Evolutionary conservation across 805 yeast genomes (phyloP).

Genomic region (Candida tallmaniae): DNA sequence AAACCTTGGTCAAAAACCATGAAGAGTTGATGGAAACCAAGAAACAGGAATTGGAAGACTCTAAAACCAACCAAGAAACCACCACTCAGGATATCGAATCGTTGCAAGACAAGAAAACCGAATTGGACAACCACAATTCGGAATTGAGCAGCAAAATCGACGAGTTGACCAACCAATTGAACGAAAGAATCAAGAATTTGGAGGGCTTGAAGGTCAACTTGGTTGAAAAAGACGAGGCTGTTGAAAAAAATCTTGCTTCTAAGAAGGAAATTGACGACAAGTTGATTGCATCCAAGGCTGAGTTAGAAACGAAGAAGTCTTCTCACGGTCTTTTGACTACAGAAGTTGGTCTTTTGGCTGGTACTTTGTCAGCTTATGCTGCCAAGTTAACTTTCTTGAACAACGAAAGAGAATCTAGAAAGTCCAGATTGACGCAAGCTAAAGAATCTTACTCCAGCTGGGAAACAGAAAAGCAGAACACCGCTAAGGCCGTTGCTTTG

Average conservation of each 20-base stretch:
- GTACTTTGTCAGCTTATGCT: constrained; percentile 41
- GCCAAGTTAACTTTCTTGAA: constrained; percentile 37
- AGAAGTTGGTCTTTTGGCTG: constrained; percentile 42
- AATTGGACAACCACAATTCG: constrained; percentile 34
- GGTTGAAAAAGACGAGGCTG: constrained; percentile 23
- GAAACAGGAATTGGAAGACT: constrained; percentile 38
- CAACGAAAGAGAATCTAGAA: constrained; percentile 34
- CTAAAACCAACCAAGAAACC: constrained; percentile 37
- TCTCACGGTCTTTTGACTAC: constrained; percentile 32
- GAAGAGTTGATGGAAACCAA: constrained; percentile 43
- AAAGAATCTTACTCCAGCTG: constrained; percentile 36
- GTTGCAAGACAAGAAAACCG: constrained; percentile 39
- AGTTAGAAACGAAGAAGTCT: constrained; percentile 32
- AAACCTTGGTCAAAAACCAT: constrained; percentile 37
- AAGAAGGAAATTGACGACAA: constrained; percentile 41
- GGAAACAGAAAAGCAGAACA: constrained; percentile 42
- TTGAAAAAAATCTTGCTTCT: constrained; percentile 24
- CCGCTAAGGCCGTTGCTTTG: constrained; percentile 34
- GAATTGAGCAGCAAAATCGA: constrained; percentile 37
- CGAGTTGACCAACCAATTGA: constrained; percentile 38
- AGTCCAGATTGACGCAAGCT: constrained; percentile 36
- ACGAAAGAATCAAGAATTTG: constrained; percentile 31
- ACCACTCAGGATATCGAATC: constrained; percentile 43
- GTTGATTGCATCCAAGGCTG: constrained; percentile 32
- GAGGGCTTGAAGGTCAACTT: constrained; percentile 30